These are phyloP conservation scores for Mytilinidion resinicola DNA, from an alignment of 495 filamentous ascomycete genomes.

Conservation along the genomic window DNA sequence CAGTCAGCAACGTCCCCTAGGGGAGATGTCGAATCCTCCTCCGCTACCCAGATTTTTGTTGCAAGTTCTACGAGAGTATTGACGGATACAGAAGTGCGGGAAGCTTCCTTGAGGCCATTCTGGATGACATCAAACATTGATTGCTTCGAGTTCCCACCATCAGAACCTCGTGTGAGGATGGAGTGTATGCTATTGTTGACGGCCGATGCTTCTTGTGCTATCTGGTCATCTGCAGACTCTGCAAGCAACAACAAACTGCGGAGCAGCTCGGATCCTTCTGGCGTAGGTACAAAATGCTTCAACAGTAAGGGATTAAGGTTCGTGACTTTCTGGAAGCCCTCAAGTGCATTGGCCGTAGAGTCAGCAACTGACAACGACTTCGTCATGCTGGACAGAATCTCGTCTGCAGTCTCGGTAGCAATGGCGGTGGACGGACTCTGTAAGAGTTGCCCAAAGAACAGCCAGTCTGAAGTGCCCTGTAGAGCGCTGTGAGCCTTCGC, in stretches of 20 bases:
- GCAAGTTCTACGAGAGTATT: constrained; percentile 51
- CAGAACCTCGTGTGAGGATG: constrained; percentile 5
- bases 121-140: constrained; percentile 46
- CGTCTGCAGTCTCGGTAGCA: constrained; percentile 20
- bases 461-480: constrained; percentile 25
- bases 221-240: constrained; percentile 50
- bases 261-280: constrained; percentile 48
- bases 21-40: constrained; percentile 7
- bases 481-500: constrained; percentile 12
- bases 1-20: constrained; percentile 36
- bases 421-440: constrained; percentile 21
- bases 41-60: constrained; percentile 43
- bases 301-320: constrained; percentile 29
- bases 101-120: constrained; percentile 46
- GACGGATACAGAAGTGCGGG: constrained; percentile 44
- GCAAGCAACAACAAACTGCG: constrained; percentile 51
- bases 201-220: constrained; percentile 45
- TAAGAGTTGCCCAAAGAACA: constrained; percentile 21
- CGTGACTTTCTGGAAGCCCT: constrained; percentile 32
- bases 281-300: constrained; percentile 27
- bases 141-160: constrained; percentile 11
- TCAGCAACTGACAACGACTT: constrained; percentile 32
- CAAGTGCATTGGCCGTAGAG: constrained; percentile 27
- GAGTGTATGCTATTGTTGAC: constrained; percentile 31
- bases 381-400: constrained; percentile 32